A percentile compares a stretch with the other conserved stretches of the same genome.
These are phyloP conservation scores for Handroanthus guayacan DNA, from an alignment of 257 asterid species.

Conservation along the genomic window DNA sequence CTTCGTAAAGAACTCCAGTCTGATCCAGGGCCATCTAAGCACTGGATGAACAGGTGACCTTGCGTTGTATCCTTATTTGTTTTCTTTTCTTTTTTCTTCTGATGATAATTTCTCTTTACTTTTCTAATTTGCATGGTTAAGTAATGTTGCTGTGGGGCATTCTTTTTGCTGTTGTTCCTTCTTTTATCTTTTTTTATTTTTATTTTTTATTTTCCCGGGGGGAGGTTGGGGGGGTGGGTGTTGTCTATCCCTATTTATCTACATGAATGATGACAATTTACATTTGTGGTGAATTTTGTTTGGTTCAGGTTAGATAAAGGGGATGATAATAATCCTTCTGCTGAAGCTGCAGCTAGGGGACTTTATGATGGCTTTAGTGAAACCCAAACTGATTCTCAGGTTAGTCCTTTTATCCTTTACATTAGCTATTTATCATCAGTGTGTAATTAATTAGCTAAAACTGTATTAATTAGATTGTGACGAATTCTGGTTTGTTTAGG, in stretches of 20 bases:
- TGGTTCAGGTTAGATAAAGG: constrained; percentile 65
- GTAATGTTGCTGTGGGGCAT: too few species aligned
- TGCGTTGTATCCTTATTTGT: constrained; percentile 20
- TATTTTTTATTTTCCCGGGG: too few species aligned
- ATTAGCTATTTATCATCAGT: neutral
- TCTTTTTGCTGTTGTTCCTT: too few species aligned
- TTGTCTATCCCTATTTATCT: neutral
- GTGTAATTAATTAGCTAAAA: too few species aligned
- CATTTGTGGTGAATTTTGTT: neutral
- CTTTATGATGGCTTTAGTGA: constrained; percentile 80
- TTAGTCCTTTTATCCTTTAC: constrained; percentile 41
- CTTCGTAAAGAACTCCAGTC: constrained; percentile 64
- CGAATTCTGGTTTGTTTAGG: too few species aligned
- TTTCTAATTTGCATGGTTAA: constrained; percentile 10
- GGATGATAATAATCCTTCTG: constrained; percentile 48
- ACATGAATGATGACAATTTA: neutral
- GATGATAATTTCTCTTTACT: neutral
- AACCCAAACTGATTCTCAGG: constrained; percentile 98
- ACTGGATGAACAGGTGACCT: constrained; percentile 74
- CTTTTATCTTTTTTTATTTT: constrained; percentile 24
- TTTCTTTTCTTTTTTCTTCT: constrained; percentile 16
- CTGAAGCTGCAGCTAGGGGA: constrained; percentile 49
- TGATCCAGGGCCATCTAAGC: constrained; percentile 62
- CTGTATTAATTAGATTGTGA: too few species aligned
- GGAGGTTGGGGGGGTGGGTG: too few species aligned